Evolutionary conservation across 2,329 filamentous ascomycete genomes (phyloP).

Genomic region (Claviceps pusilla): DNA sequence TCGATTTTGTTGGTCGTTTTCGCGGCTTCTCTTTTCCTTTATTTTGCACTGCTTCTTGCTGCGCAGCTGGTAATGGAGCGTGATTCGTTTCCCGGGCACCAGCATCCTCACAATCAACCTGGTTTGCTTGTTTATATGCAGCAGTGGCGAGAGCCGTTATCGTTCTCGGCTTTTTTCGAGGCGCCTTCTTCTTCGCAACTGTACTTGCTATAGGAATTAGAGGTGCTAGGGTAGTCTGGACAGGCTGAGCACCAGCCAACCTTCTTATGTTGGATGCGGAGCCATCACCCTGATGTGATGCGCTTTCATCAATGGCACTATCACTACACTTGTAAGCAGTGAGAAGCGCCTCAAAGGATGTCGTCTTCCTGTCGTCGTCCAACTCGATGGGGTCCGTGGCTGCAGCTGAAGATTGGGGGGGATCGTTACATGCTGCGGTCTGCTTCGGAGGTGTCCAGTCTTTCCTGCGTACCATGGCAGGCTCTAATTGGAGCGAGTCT

Average conservation of each 20-base stretch:
- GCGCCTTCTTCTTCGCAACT: slow-evolving; percentile 33
- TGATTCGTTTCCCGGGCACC: not conserved
- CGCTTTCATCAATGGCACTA: slow-evolving; percentile 1
- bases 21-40: slow-evolving; percentile 19
- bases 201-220: slow-evolving; percentile 11
- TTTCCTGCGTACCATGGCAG: slow-evolving; percentile 38
- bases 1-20: slow-evolving; percentile 17
- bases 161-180: slow-evolving; percentile 58
- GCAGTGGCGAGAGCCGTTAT: slow-evolving; percentile 67
- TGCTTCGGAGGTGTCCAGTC: slow-evolving; percentile 53
- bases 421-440: slow-evolving; percentile 13
- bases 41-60: slow-evolving; percentile 7
- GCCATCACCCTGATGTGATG: not conserved
- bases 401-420: slow-evolving; percentile 16
- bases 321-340: slow-evolving; percentile 26
- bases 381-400: slow-evolving; percentile 4
- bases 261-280: not conserved
- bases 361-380: slow-evolving; percentile 6
- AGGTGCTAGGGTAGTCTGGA: not conserved
- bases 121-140: slow-evolving; percentile 34
- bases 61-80: slow-evolving; percentile 6
- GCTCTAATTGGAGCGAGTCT: slow-evolving; percentile 26
- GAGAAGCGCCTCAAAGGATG: slow-evolving; percentile 29
- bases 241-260: slow-evolving; percentile 1
- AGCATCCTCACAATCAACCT: slow-evolving; percentile 15